These are phyloP conservation scores for Mucor indicus DNA, from an alignment of 371 early-diverging fungal species.

Conservation along the genomic window DNA sequence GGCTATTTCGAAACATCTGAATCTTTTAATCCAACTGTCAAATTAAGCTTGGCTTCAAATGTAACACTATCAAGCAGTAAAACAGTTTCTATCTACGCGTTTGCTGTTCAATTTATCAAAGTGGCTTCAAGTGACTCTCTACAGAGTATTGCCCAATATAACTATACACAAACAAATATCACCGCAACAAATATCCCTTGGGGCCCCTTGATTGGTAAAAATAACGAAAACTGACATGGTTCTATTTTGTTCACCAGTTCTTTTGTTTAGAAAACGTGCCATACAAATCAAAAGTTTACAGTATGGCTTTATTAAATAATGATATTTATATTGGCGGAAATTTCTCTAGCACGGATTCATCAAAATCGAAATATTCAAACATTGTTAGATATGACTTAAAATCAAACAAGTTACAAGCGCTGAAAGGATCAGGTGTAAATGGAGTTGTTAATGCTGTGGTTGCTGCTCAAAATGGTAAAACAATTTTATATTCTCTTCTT, in stretches of 20 bases:
- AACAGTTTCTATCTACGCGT: slow-evolving; percentile 38
- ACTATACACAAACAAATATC: slow-evolving; percentile 5
- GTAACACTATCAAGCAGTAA: slow-evolving; percentile 11
- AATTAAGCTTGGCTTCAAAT: slow-evolving; percentile 28
- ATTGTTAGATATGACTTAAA: slow-evolving; percentile 22
- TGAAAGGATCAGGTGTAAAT: slow-evolving; percentile 21
- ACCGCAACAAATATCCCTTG: slow-evolving; percentile 14
- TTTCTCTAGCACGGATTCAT: slow-evolving; percentile 19
- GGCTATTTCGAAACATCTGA: slow-evolving; percentile 49
- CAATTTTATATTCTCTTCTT: neutral
- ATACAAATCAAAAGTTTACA: slow-evolving; percentile 31
- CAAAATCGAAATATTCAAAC: slow-evolving; percentile 22
- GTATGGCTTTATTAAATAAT: slow-evolving; percentile 26
- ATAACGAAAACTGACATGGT: too few relatives aligned
- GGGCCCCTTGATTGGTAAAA: slow-evolving; percentile 20
- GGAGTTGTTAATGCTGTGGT: slow-evolving; percentile 18
- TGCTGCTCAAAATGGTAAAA: slow-evolving; percentile 12
- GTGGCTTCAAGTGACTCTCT: slow-evolving; percentile 29
- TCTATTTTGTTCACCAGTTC: too few relatives aligned
- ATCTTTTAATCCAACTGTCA: slow-evolving; percentile 54
- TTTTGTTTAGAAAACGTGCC: slow-evolving; percentile 50
- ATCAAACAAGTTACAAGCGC: slow-evolving; percentile 14
- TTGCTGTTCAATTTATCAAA: slow-evolving; percentile 57
- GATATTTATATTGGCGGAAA: slow-evolving; percentile 36
- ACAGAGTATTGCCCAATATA: slow-evolving; percentile 33